Evolutionary conservation across 345 rosid genomes (phyloP), one percentile per base, ranked within the genome.

Genomic region (Ailanthus altissimus): DNA sequence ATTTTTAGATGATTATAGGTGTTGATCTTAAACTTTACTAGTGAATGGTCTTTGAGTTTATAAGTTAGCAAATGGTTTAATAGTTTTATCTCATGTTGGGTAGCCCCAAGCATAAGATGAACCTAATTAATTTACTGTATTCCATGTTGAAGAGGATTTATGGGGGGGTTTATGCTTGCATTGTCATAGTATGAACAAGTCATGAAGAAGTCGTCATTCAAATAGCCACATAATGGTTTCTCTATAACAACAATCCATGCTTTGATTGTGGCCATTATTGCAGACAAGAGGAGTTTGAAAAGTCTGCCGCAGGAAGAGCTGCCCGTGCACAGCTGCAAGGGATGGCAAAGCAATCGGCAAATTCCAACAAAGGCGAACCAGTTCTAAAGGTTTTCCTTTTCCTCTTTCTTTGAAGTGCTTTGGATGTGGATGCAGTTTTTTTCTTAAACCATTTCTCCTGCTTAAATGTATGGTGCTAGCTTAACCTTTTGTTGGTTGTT

Each of bases 261-360:
- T 69, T 40, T 56, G 65, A 51, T 40, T 53, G 7, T 57, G 42
- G 15, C 62, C 4, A 16, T 61, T 36, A 40, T 77, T 77, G 74
- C 96, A 95, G 99, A 85, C 93, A 93, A 81, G 98, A 89, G 77
- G 76, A 92, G 59, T 93, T 92, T 67, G 91, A 95, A 38, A 92
- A 93, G 73, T 95, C 99, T 38, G 96, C 99, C 32, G 92, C 89
- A 0, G 99, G 99, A 76, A 93, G 89, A 82, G 99, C 98, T 71
- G 98, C 99, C 2, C 88, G 88, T 26, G 96, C 97, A 45, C 97
- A 93, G 69, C 36, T 87, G 23, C 85, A 92, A 71, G 90, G 79
- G 23, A 86, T 88, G 92, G 93, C 97, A 15, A 93, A 95, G 80
- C 96, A 93, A 78, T 81, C 97, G 45, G 86, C 89, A 43, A 87